Base-by-base conservation (phyloP, 1,284 basidiomycete genomes). In the Cryptococcus jaspeensis region DNA sequence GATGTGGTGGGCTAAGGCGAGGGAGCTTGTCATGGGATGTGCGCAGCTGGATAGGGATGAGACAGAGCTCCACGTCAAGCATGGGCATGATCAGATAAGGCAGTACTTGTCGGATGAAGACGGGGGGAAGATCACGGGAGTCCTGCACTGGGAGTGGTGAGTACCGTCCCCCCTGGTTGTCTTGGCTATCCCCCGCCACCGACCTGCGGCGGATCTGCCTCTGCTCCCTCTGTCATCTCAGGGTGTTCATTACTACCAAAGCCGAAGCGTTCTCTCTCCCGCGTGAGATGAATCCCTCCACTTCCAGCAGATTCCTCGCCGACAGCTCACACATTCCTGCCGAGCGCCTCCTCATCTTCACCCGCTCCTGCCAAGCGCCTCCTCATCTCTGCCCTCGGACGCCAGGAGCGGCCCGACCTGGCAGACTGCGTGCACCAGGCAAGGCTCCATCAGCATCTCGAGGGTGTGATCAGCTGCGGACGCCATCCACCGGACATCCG, bases 11-110 rank as follows among this genome's bases (percentile, higher is more conserved):
- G 8, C 7, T 15, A 39, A 53, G 40, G 16, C 55, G 12, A 36
- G 41, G 15, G 46, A 56, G 20, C 8, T 64, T 13, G 59, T 63
- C 12, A 2, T n/a, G 4, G 35, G 28, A 11, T 20, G 18, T 38
- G 38, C 37, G 28, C 28, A 52, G 8, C 22, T 62, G 32, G 53
- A 36, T 11, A 16, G 50, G 9, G 44, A 55, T 20, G 43, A 52
- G 32, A 39, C 35, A 0, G 59, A 50, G 13, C 39, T 63, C 39
- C 53, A 22, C 36, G 56, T 11, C 20, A 61, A 11, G 62, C 61
- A 37, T 64, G 62, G 62, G 56, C 61, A 23, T 64, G 62, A 59
- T 57, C 20, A 57, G 61, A 47, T 3, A 1, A 12, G 22, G 0
- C 39, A 25, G n/a, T n/a, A n/a, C n/a, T n/a, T n/a, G 50, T 15